phyloP scores from a whole-genome alignment of 352 stramenopile genomes.

The Blastocystis sp. region DNA sequence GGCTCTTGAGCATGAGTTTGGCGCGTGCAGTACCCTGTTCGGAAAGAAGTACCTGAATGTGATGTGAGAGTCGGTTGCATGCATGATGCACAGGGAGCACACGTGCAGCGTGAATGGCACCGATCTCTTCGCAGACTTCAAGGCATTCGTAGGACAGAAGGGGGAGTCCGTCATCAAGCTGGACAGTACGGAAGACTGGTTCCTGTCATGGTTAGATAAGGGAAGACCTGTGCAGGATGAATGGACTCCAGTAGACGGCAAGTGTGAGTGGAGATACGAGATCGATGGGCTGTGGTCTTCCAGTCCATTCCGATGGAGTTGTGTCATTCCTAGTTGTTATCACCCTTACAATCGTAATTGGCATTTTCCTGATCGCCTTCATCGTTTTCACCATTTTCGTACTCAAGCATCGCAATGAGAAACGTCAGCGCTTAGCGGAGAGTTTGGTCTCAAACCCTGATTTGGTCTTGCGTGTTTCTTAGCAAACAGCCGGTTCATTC shows the following conservation, averaged over 20 bases:
- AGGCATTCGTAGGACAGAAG: background rate
- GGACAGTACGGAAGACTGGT: background rate
- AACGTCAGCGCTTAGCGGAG: background rate
- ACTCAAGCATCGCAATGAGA: background rate
- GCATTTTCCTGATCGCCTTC: background rate
- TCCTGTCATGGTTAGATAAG: background rate
- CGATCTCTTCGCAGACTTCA: background rate
- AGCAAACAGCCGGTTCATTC: background rate
- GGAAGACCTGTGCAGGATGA: background rate
- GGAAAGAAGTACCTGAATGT: background rate
- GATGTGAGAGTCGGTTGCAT: background rate
- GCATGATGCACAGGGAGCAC: background rate
- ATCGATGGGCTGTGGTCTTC: background rate
- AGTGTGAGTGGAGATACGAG: background rate
- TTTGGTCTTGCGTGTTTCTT: background rate
- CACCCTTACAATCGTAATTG: background rate
- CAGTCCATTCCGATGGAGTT: background rate
- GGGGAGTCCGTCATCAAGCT: background rate
- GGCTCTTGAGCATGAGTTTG: background rate
- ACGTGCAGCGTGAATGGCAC: background rate
- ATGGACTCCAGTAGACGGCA: background rate
- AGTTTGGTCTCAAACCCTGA: too few species aligned
- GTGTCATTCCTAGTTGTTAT: background rate
- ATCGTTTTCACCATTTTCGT: background rate
- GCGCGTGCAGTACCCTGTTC: background rate